Base-by-base conservation (phyloP, 768 basidiomycete species). In the Steccherinum ochraceum region DNA sequence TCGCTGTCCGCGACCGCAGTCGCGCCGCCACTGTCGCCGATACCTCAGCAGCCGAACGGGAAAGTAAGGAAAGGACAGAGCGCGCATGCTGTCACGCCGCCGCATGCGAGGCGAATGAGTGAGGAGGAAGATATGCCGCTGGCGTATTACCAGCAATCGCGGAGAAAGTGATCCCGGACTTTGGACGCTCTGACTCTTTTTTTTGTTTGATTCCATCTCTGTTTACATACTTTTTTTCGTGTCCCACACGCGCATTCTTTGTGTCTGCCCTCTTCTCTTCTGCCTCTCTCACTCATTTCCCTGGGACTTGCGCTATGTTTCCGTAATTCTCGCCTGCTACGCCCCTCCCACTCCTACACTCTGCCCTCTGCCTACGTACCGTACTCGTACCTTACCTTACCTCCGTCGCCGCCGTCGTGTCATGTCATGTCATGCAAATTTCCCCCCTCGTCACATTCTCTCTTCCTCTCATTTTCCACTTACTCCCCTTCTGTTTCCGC, bases 101-200 rank as follows among this genome's bases (percentile, higher is more conserved):
- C 7, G 18, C n/a, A 5, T 5, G 61, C 64, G 52, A 70, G 74
- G 55, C 73, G 73, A 39, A 71, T 71, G 58, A 69, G 67, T 23
- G 86, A 88, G 61, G 88, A 90, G 60, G 89, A 91, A 62, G 89
- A 91, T 61, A 69, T 89, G 35, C 89, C 89, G 18, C 71, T 92
- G 45, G 87, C 89, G 18, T 66, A 88, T 50, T 89, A 81, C 75
- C 86, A 89, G 65, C 86, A 84, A 61, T 82, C 79, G 58, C 74
- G 81, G 61, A 73, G 74, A 18, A 43, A 43, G 41, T 43, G 41
- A 43, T n/a, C n/a, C 4, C 24, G 20, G 35, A 24, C 40, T 12
- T 43, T 23, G 25, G 24, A 39, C 48, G 18, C 12, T 49, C 44
- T n/a, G 1, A 24, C 23, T 12, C 39, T 43, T 21, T 16, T 27